phyloP scores from a whole-genome alignment of 257 asterid species.

The Cinchona pubescens region DNA sequence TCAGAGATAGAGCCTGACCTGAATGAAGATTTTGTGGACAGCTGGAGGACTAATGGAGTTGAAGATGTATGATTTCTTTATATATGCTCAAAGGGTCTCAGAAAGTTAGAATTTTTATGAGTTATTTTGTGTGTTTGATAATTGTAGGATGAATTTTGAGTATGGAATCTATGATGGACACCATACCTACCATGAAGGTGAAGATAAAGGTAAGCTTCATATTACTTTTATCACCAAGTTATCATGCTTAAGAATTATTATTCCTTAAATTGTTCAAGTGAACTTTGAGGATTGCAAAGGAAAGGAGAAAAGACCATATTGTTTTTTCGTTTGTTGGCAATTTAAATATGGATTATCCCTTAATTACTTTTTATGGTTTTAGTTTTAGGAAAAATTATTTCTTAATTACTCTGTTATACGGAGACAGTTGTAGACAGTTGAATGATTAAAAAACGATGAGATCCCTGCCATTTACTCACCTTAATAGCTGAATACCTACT shows the following conservation, averaged over 20 bases:
- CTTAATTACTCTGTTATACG: no score
- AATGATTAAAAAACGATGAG: no score
- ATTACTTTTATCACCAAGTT: not conserved
- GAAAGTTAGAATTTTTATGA: constrained; percentile 6
- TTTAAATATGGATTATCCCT: not conserved
- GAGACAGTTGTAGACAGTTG: no score
- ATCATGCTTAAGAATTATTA: not conserved
- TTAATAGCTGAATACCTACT: no score
- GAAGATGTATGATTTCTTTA: constrained; percentile 29
- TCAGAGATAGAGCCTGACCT: constrained; percentile 75
- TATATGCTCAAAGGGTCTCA: not conserved
- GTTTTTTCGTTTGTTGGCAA: not conserved
- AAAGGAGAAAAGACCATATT: not conserved
- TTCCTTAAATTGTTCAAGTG: not conserved
- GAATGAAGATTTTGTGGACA: constrained; percentile 73
- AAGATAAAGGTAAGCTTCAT: constrained; percentile 45
- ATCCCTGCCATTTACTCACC: no score
- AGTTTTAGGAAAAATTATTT: no score
- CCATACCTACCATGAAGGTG: constrained; percentile 71
- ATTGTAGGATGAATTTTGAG: constrained; percentile 64
- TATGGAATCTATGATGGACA: constrained; percentile 71
- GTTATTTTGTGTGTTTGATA: constrained; percentile 11
- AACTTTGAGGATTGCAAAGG: not conserved
- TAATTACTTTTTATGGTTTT: not conserved
- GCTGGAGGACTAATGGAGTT: constrained; percentile 81